Evolutionary conservation across 257 asterid species (phyloP).

Genomic region (Paraleonurus japonicus): DNA sequence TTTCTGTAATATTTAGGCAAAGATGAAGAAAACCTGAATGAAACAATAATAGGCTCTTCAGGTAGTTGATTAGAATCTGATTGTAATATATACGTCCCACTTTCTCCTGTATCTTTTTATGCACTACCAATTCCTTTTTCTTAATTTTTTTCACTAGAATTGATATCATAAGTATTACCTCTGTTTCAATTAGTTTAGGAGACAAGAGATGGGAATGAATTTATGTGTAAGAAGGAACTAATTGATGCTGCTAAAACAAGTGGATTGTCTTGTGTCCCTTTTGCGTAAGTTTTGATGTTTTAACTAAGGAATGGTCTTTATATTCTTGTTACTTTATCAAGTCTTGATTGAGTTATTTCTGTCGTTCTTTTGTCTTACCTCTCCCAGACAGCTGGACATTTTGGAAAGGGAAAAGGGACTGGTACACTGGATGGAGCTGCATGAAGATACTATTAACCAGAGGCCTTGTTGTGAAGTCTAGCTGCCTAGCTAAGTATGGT

Average conservation of each 20-base stretch:
- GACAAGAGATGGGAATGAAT: too few relatives aligned
- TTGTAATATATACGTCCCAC: background rate
- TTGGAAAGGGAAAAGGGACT: constrained; percentile 74
- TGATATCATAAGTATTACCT: too few relatives aligned
- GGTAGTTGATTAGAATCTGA: background rate
- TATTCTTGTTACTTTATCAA: constrained; percentile 14
- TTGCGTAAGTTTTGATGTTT: constrained; percentile 47
- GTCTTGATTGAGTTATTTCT: constrained; percentile 17
- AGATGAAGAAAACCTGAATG: too few relatives aligned
- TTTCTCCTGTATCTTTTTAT: background rate
- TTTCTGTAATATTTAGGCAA: too few relatives aligned
- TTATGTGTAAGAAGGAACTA: too few relatives aligned
- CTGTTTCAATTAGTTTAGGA: too few relatives aligned
- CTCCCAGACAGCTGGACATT: constrained; percentile 51
- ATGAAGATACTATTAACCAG: constrained; percentile 72
- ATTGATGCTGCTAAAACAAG: constrained; percentile 87
- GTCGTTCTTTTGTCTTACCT: background rate
- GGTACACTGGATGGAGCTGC: constrained; percentile 98
- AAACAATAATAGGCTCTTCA: too few relatives aligned
- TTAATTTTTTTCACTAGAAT: background rate
- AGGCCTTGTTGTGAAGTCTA: constrained; percentile 96
- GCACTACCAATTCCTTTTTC: background rate
- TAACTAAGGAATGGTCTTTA: background rate
- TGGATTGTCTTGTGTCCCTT: constrained; percentile 86
- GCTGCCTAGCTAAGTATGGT: constrained; percentile 93